Evolutionary conservation across 1,284 basidiomycete species (phyloP), one percentile per base, ranked within the genome.

Genomic region (Mycena sp.): DNA sequence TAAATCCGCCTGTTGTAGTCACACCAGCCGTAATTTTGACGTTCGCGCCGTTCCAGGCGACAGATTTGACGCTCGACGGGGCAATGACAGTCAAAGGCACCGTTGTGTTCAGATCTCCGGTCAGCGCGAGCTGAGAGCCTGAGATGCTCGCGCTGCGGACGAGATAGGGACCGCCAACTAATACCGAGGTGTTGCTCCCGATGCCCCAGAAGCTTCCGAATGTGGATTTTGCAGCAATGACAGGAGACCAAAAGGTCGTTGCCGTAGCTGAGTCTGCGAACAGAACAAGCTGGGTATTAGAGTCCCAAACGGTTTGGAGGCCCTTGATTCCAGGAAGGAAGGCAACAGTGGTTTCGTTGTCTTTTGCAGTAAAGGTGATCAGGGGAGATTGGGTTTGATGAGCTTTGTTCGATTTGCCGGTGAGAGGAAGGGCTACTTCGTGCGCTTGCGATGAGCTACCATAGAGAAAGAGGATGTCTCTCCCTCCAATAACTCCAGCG

Each of bases 381-480:
- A 60, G 53, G 16, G 55, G 35, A 26, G 72, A 57, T 6, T 66
- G 70, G 5, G 68, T 71, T 44, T 57, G 77, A 21, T 72, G 74
- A 2, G 78, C 54, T 6, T 76, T 78, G 53, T 74, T 78, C 16
- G 80, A 77, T 4, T 73, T 82, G 32, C 87, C 87, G 0, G 75
- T 78, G 23, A 88, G 74, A 1, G 65, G 49, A 35, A 91, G 74
- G 1, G 85, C 78, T 28, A 80, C 74, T 72, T 93, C 90, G 70
- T 90, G 86, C 21, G 82, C 80, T 67, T 92, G 85, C 2, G 74
- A 73, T 2, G 81, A 73, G 66, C 87, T 83, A 3, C 90, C 90
- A 70, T 88, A 86, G 16, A 93, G 76, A 78, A 92, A 88, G 3
- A 93, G 76, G 28, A 93, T 79, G 69, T 93, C 89, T n/a, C 90